Percentiles rank a stretch among this genome's conserved stretches.
These are phyloP conservation scores for Geum urbanum DNA, from an alignment of 306 rosid species.

Conservation along the genomic window DNA sequence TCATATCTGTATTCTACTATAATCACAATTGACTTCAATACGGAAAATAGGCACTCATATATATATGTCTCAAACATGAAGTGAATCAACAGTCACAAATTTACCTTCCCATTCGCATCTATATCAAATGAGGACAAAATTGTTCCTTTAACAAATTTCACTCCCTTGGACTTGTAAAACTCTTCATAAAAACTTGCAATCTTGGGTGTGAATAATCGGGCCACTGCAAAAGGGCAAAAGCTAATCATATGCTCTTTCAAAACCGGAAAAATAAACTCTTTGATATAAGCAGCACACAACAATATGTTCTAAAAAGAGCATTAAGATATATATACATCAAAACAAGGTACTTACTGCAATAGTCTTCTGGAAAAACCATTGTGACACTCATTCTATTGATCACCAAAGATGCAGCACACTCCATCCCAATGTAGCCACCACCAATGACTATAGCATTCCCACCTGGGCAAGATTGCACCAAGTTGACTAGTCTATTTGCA, in stretches of 20 bases:
- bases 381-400: conserved; percentile 83
- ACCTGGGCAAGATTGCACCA: conserved; percentile 58
- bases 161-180: conserved; percentile 77
- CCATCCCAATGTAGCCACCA: conserved; percentile 98
- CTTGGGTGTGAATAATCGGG: conserved; percentile 88
- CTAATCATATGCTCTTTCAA: neutral
- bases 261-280: neutral
- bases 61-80: neutral
- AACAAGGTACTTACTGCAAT: conserved; percentile 71
- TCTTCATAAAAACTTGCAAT: conserved; percentile 86
- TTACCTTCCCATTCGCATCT: conserved; percentile 72
- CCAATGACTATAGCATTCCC: conserved; percentile 96
- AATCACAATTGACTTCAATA: neutral
- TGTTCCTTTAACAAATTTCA: conserved; percentile 84
- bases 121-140: conserved; percentile 79
- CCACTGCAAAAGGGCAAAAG: conserved; percentile 55
- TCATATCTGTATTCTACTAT: neutral
- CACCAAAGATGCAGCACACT: conserved; percentile 93
- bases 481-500: conserved; percentile 69
- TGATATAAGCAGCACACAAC: neutral
- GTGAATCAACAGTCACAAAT: conserved; percentile 1
- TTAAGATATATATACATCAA: neutral
- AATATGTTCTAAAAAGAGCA: neutral
- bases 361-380: conserved; percentile 96
- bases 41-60: neutral